Conservation (phyloP, 73 alveolate genomes). For the Paramecium tetraurelia region DNA sequence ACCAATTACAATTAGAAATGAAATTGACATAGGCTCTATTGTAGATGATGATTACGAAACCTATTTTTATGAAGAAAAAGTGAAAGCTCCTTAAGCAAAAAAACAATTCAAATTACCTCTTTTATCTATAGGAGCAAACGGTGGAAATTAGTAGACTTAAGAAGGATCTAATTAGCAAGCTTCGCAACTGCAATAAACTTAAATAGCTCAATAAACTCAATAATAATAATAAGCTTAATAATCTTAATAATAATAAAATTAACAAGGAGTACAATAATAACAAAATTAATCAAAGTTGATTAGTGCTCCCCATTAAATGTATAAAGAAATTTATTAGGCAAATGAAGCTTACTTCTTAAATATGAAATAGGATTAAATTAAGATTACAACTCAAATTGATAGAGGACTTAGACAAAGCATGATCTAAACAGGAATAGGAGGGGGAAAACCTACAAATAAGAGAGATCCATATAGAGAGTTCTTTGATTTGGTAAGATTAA, state of each 20-base stretch:
- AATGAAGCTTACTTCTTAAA: background rate
- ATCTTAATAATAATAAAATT: background rate
- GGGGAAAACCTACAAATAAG: background rate
- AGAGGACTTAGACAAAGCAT: background rate
- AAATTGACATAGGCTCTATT: background rate
- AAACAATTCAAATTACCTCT: background rate
- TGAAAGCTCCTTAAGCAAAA: background rate
- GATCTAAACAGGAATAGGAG: background rate
- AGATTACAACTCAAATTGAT: background rate
- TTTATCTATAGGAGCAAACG: background rate
- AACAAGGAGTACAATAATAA: background rate
- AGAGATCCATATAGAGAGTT: conserved; percentile 37
- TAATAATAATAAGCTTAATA: background rate
- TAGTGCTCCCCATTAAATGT: conserved; percentile 2
- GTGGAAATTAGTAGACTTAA: background rate
- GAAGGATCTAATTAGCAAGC: background rate
- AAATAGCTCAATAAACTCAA: background rate
- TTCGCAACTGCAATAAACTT: background rate
- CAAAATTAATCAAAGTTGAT: background rate
- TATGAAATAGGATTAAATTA: background rate
- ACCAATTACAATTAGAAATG: conserved; percentile 4
- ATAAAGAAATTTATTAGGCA: background rate
- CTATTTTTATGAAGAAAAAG: background rate
- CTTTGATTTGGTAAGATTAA: conserved; percentile 7
- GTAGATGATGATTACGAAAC: background rate